Evolutionary conservation across 176 grass and related monocot species (phyloP).

Genomic region (Hordeum marinum): DNA sequence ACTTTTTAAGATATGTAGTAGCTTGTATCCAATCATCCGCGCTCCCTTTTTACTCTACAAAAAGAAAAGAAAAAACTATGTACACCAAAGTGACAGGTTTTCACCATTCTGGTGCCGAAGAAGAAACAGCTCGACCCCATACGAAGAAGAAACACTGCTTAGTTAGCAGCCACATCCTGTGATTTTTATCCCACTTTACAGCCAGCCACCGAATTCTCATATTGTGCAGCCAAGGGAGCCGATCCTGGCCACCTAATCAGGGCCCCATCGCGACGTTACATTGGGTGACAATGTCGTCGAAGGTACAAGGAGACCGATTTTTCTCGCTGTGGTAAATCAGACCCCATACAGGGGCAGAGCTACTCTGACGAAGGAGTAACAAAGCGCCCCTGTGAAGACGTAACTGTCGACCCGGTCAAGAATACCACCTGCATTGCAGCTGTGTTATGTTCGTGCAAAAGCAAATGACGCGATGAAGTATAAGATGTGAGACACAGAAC

Average conservation of each 20-base stretch:
- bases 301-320: neutral
- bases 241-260: neutral
- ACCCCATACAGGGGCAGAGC: conserved; percentile 64
- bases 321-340: conserved; percentile 27
- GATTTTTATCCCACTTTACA: neutral
- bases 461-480: neutral
- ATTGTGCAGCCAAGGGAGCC: neutral
- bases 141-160: neutral
- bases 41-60: conserved; percentile 23
- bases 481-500: neutral
- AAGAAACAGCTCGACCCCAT: neutral
- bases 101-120: neutral
- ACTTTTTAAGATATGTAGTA: neutral
- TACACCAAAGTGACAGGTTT: conserved; percentile 23
- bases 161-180: conserved; percentile 2
- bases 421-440: conserved; percentile 72
- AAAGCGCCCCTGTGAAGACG: conserved; percentile 90
- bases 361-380: conserved; percentile 94
- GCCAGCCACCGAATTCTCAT: neutral
- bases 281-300: neutral
- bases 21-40: neutral
- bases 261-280: neutral
- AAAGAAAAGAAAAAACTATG: conserved; percentile 7
- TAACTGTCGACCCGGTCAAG: conserved; percentile 98
- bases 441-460: conserved; percentile 9